Base-by-base conservation (phyloP, 306 rosid genomes). In the Sesbania bispinosa region DNA sequence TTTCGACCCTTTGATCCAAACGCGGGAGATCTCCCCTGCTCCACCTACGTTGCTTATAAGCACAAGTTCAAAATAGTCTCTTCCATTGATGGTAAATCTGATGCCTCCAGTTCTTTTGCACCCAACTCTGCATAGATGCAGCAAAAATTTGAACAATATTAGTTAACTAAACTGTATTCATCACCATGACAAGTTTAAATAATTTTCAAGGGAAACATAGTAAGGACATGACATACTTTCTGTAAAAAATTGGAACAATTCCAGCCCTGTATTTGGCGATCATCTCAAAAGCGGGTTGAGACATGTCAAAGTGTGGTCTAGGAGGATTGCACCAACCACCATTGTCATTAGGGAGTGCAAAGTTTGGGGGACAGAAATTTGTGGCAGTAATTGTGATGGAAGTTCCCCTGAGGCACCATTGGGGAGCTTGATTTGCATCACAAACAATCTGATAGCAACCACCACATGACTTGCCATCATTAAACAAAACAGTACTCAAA, bases 311-410 rank as follows among this genome's bases (percentile, higher is more conserved):
- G 65, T 84, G 92, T 38, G 88, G 87, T 16, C 76, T 79, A 6
- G 92, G 92, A 74, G 88, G 92, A 45, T 87, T 87, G 67, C 92
- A 87, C 88, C 92, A 87, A 21, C 92, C 88, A 5, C 92, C 92
- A 71, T 87, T 66, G 51, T 87, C 79, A 72, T 18, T 84, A 2
- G 88, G 81, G 3, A 65, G 83, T 26, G 71, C 77, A 8, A 27
- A 77, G 83, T 78, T 87, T 60, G 93, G 92, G 2, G 96, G 96
- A 62, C 96, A 87, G 65, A 82, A 84, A 67, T 90, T 90, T 19
- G 96, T 90, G 16, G 93, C 86, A 29, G 96, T 90, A 32, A 90
- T 74, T 54, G 81, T 83, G 35, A 88, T 83, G 55, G 52, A 71
- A 74, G 80, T 79, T 7, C 85, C 87, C 69, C 36, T 73, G 3